Conservation (phyloP, 345 rosid genomes). For the Aquilaria yunnanensis region DNA sequence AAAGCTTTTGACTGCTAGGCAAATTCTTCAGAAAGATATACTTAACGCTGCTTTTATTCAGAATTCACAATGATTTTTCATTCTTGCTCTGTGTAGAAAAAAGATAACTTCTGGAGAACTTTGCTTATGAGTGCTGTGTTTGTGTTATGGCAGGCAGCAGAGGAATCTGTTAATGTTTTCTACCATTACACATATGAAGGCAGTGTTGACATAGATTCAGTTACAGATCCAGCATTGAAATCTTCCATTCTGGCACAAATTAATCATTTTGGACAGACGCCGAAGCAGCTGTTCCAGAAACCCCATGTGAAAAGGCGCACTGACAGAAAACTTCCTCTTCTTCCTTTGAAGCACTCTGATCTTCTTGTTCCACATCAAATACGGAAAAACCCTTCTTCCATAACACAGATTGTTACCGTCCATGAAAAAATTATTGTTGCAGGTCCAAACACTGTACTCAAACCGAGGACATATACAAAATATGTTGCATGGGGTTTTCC, state of each 20-base stretch:
- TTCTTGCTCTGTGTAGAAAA: constrained; percentile 1
- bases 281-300: constrained; percentile 85
- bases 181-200: constrained; percentile 98
- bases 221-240: constrained; percentile 95
- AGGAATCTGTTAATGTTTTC: constrained; percentile 92
- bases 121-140: not conserved
- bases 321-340: constrained; percentile 64
- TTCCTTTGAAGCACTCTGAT: constrained; percentile 71
- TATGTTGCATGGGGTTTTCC: constrained; percentile 93
- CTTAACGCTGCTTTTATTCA: not conserved
- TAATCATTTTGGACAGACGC: constrained; percentile 96
- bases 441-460: constrained; percentile 62
- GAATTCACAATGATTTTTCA: not conserved
- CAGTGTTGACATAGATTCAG: constrained; percentile 91
- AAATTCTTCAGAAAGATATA: too few relatives aligned
- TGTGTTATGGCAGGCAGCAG: constrained; percentile 56
- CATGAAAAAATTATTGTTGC: constrained; percentile 75
- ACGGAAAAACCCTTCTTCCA: constrained; percentile 60
- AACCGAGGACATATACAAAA: constrained; percentile 78
- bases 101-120: not conserved
- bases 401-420: constrained; percentile 61
- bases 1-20: too few relatives aligned
- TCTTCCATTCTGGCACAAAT: constrained; percentile 93
- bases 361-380: constrained; percentile 74
- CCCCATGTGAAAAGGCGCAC: constrained; percentile 72